Evolutionary conservation across 768 basidiomycete genomes (phyloP).

Genomic region (Amanita pseudoporphyria): DNA sequence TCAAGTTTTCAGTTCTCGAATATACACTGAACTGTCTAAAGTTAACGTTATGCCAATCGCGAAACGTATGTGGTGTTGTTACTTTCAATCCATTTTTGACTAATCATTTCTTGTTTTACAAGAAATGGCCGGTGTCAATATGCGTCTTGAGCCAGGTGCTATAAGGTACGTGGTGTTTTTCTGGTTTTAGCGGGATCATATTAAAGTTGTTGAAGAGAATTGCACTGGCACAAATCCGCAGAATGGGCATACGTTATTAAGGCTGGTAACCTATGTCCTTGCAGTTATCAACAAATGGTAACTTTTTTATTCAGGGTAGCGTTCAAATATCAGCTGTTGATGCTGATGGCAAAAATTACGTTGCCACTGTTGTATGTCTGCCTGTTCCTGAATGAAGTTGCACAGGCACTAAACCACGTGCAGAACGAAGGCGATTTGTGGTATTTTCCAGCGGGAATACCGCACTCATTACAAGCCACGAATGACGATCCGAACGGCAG

Average conservation of each 20-base stretch:
- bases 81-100: neutral
- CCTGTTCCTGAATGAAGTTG: neutral
- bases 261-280: conserved; percentile 11
- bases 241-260: conserved; percentile 49
- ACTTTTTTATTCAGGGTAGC: conserved; percentile 23
- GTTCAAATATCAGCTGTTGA: conserved; percentile 42
- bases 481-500: conserved; percentile 33
- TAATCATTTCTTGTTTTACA: neutral
- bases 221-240: conserved; percentile 44
- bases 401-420: neutral
- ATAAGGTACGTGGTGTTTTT: conserved; percentile 25
- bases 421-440: conserved; percentile 41
- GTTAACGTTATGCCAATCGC: conserved; percentile 42
- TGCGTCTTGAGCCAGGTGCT: conserved; percentile 41
- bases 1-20: neutral
- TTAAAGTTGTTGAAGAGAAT: conserved; percentile 25
- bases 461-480: conserved; percentile 47
- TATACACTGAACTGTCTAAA: conserved; percentile 11
- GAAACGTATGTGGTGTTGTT: conserved; percentile 20
- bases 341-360: conserved; percentile 35
- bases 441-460: conserved; percentile 49
- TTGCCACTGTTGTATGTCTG: conserved; percentile 37
- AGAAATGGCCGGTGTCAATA: conserved; percentile 39
- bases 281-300: neutral
- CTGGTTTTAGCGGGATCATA: neutral